Base-by-base conservation (phyloP, 2,329 filamentous ascomycete species). In the Fusarium sp. region DNA sequence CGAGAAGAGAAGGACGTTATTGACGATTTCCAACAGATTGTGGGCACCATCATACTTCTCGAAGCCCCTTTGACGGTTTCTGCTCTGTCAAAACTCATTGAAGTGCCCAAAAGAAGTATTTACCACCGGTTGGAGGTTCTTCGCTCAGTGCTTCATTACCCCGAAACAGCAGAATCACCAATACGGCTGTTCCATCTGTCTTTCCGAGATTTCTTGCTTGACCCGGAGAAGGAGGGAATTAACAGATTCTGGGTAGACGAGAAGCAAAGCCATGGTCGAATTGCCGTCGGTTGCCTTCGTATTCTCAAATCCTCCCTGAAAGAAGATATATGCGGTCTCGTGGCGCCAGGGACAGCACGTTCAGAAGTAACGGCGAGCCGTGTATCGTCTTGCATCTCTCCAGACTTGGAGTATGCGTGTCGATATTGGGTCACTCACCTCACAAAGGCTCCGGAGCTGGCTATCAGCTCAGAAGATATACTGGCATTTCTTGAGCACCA, bases 201-300 rank as follows among this genome's bases (percentile, higher is more conserved):
- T 0, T 82, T 82, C 49, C 77, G 75, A 20, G 79, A 82, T 56
- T 81, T 81, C 70, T 76, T 83, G 2, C 27, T 79, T 5, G 73
- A 81, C 57, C 49, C 66, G 2, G 58, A 73, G 16, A 78, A 74
- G 59, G 61, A 65, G 5, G 63, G 42, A 1, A 70, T 41, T n/a
- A 75, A 76, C 34, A 65, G 47, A 1, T 82, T 84, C 72, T 79
- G 79, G 78, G 64, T 82, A 45, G 71, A 84, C 45, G 78, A 81
- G 55, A 73, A 53, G 59, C 21, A 72, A 16, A 69, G 74, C 9
- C 78, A 85, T 55, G 12, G 66, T 9, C 68, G 46, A 20, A 63
- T 84, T 11, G 78, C 78, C 6, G 51, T 14, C 5, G 30, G 20
- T 5, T 68, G 65, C 16, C 18, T 68, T 10, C 10, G 4, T 34